Evolutionary conservation across 768 basidiomycete genomes (phyloP).

Genomic region (Boletus reticulatus): DNA sequence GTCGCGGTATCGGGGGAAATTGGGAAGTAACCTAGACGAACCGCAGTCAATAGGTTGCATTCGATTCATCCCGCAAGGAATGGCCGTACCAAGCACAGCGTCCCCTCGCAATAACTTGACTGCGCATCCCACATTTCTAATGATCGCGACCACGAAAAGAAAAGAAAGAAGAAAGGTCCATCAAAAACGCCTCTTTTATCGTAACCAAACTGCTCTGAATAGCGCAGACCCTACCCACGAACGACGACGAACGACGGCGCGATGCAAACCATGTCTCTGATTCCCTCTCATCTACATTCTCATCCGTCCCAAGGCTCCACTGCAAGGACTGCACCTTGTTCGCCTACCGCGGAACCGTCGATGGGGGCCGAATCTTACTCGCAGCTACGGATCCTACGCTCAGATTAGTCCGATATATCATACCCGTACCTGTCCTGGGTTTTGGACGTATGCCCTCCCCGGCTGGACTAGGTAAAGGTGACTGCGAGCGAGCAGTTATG

Average conservation of each 20-base stretch:
- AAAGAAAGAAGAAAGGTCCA: background rate
- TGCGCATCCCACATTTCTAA: background rate
- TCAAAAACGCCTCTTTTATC: conserved; percentile 3
- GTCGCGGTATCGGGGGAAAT: background rate
- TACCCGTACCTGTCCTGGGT: conserved; percentile 68
- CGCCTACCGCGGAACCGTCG: conserved; percentile 16
- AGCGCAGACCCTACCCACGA: conserved; percentile 4
- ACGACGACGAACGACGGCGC: conserved; percentile 9
- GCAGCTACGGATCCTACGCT: conserved; percentile 23
- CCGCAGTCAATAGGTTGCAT: conserved; percentile 1
- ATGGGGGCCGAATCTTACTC: conserved; percentile 39
- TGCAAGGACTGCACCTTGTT: background rate
- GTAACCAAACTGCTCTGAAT: background rate
- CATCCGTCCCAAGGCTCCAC: background rate
- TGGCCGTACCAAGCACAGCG: conserved; percentile 13
- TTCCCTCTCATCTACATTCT: conserved; percentile 1
- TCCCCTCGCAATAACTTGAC: background rate
- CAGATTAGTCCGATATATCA: conserved; percentile 52
- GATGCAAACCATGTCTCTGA: background rate
- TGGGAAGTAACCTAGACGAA: conserved; percentile 4
- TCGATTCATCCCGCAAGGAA: background rate
- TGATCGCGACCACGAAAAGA: conserved; percentile 1
- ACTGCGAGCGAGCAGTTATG: conserved; percentile 15
- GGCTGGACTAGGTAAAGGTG: conserved; percentile 15
- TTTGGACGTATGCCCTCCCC: conserved; percentile 37